Evolutionary conservation across 768 basidiomycete genomes (phyloP), one percentile per base, ranked within the genome.

Genomic region (Scleroderma bovista): DNA sequence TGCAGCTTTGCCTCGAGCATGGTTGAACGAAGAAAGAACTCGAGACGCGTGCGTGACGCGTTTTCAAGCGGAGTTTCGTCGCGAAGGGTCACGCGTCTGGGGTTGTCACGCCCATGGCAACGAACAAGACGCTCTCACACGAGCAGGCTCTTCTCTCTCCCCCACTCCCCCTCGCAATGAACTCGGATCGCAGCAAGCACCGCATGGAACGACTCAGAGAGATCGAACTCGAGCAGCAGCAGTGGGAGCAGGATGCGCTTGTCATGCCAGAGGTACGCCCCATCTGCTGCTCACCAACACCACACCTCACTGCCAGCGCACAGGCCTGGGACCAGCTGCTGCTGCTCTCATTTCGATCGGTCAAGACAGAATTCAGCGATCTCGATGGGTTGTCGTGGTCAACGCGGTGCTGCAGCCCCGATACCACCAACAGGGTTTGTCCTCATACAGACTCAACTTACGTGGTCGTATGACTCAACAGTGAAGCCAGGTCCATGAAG

Each of bases 1-100:
- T 79, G 75, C 42, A 98, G 79, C 64, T 86, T 87, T 24, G 95
- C 95, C 85, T 97, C 95, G 49, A 92, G 77, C 89, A 92, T 91
- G 53, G 60, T 37, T 34, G 38, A 24, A 50, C 32, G 52, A 48
- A 48, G 13, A n/a, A 49, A 26, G 53, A 61, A 68, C 58, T 40
- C 42, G 44, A 24, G 49, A 52, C 39, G 51, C 43, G 49, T 47
- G 46, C 44, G 31, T 41, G 48, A 60, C 65, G 66, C 64, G 66
- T 68, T 58, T 72, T 69, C 51, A 61, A 62, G 60, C 68, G 68
- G 66, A 70, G 67, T 47, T 56, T 58, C 24, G 22, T 51, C 65
- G 61, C 65, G 68, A 50, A 31, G 3, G 6, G 60, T 68, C 67
- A 65, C 67, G 33, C 66, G 56, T 43, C 57, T 37, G 39, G 39